Base-by-base conservation (phyloP, 352 stramenopile genomes). In the Pythium chondricola region DNA sequence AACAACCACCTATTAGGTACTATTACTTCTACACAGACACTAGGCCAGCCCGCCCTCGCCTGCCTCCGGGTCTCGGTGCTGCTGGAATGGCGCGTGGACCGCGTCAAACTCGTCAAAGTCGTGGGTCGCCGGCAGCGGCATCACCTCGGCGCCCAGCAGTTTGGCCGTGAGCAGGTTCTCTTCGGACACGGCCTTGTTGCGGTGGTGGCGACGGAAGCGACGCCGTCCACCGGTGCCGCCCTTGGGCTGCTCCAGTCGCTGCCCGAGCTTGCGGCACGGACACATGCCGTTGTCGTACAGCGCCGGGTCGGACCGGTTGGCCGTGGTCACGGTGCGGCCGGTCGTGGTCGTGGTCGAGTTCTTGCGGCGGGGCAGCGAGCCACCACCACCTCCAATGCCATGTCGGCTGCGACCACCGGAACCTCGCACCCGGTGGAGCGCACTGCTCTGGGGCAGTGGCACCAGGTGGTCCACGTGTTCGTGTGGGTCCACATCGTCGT, bases 221-320 rank as follows among this genome's bases (percentile, higher is more conserved):
- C 54, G 39, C 21, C 43, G 49, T 24, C 24, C 22, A 1, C 33
- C 36, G 13, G 10, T 20, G n/a, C 45, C 25, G 30, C 46, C 38
- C 40, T 75, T 83, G 26, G 71, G 63, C 2, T 66, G 22, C 38
- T 74, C 65, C 8, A 86, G 44, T 3, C 71, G 61, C 47, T 85
- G 75, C 22, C 73, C 73, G 17, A 84, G 51, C 31, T 80, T 74
- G n/a, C 74, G 67, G 38, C 71, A 86, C 5, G 56, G 49, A 22
- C 74, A 84, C 13, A 57, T 52, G 14, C 69, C 67, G 43, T 77
- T 71, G 18, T 78, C 65, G 16, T 73, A 54, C 5, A 77, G 38
- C 9, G 64, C 40, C 32, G 48, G 35, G 5, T 62, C 38, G 4
- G 47, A 56, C 1, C 43, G 40, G 1, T 27, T 24, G 0, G 36